Base-by-base conservation (phyloP, 208 protist genomes). In the Tetramitus jugosus region DNA sequence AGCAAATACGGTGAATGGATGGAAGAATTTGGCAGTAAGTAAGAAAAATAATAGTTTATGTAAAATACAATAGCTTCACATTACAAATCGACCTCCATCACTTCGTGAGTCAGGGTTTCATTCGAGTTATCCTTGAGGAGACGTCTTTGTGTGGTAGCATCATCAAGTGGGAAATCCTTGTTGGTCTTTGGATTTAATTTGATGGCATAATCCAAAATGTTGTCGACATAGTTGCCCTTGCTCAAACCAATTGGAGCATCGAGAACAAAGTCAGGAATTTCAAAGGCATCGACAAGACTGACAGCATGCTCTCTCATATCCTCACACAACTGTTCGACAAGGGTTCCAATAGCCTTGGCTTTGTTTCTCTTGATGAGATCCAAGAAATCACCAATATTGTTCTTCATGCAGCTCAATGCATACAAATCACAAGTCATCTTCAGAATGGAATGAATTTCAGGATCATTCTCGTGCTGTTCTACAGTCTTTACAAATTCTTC, bases 181-280 rank as follows among this genome's bases (percentile, higher is more conserved):
- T n/a, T n/a, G n/a, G n/a, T n/a, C n/a, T 56, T 56, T 26, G 49
- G 49, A 56, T 56, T 56, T 26, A 10, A 56, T 56, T 56, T 56
- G 10, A 26, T 56, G 20, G 56, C 10, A 33, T 62, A 62, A 62
- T 62, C 20, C 10, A 62, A 26, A 62, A 62, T 62, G 29, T 62
- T 7, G 20, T 62, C 39, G 35, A 71, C 39, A 49, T 71, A 49
- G 49, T 71, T 31, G 1, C 20, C 3, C 4, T 71, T 71, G 3
- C 65, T 43, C 4, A 10, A 23, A 26, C 67, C 84, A n/a, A 88
- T 89, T 26, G 86, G 81, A 23, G 84, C 81, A 46, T 52, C 69
- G 1, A 88, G 49, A 29, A 85, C 43, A 77, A 82, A 79, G 77
- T 87, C 69, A 23, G 85, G 85, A 69, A 89, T 85, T 60, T 77